A percentile compares a stretch with the other conserved stretches of the same genome.
Evolutionary conservation across 1,284 basidiomycete genomes (phyloP).

Genomic region (Chiua sp.): DNA sequence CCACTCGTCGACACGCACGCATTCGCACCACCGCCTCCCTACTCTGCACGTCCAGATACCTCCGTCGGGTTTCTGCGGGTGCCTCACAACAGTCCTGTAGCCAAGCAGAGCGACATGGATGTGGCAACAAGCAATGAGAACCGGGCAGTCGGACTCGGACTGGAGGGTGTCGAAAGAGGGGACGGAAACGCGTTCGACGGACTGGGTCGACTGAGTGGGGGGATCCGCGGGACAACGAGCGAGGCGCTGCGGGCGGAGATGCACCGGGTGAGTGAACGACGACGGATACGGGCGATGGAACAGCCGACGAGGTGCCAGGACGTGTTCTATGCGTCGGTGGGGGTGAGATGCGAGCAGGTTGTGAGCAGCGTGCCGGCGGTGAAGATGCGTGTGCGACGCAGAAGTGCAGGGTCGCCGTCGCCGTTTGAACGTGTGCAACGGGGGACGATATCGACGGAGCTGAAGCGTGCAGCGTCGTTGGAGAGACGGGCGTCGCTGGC

Average conservation of each 20-base stretch:
- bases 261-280: slow-evolving; percentile 22
- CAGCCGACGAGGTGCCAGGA: slow-evolving; percentile 30
- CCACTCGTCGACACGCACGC: slow-evolving; percentile 31
- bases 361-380: not conserved
- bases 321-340: slow-evolving; percentile 32
- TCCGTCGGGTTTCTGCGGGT: slow-evolving; percentile 20
- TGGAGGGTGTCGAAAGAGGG: slow-evolving; percentile 28
- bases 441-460: slow-evolving; percentile 34
- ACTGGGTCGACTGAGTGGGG: slow-evolving; percentile 33
- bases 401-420: slow-evolving; percentile 27
- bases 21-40: slow-evolving; percentile 34
- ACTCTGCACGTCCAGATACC: slow-evolving; percentile 17
- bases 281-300: slow-evolving; percentile 20
- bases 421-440: slow-evolving; percentile 20
- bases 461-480: slow-evolving; percentile 34
- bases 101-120: not conserved
- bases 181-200: slow-evolving; percentile 33
- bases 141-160: slow-evolving; percentile 28
- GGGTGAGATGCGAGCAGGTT: slow-evolving; percentile 5
- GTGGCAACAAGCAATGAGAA: not conserved
- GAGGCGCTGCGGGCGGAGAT: slow-evolving; percentile 23
- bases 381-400: slow-evolving; percentile 19
- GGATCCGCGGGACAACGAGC: slow-evolving; percentile 21
- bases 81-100: slow-evolving; percentile 32
- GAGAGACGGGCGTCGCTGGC: slow-evolving; percentile 29